Percentiles rank a stretch among this genome's conserved stretches.
Evolutionary conservation across 2,329 filamentous ascomycete species (phyloP).

Genomic region (Thielaviopsis punctulata): DNA sequence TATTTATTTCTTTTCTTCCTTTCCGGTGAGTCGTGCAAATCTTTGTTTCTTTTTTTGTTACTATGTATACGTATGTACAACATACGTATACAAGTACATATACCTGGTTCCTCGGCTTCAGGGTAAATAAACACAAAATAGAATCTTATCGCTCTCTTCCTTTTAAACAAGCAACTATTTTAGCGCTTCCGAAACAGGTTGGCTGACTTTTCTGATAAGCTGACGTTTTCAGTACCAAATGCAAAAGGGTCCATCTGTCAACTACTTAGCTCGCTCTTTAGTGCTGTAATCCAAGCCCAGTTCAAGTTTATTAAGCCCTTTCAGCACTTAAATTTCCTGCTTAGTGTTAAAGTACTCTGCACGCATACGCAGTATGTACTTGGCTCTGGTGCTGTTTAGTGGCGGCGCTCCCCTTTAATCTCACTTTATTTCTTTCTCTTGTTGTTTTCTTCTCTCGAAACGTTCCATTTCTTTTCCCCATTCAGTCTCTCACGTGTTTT

Average conservation of each 20-base stretch:
- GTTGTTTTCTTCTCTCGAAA: neutral
- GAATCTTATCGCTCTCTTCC: too few species aligned
- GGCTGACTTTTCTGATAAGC: too few species aligned
- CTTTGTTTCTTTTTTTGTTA: neutral
- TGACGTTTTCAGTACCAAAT: too few species aligned
- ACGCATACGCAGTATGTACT: too few species aligned
- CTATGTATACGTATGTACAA: too few species aligned
- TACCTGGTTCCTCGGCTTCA: too few species aligned
- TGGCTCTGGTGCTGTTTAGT: neutral
- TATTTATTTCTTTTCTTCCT: conserved; percentile 16
- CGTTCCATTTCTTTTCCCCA: neutral
- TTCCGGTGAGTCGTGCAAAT: conserved; percentile 18
- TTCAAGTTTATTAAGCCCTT: neutral
- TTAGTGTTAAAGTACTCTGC: too few species aligned
- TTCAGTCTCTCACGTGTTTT: neutral
- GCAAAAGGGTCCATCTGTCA: neutral
- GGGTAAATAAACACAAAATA: too few species aligned
- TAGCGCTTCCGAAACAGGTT: too few species aligned
- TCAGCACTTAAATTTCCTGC: neutral
- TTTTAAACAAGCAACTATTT: too few species aligned
- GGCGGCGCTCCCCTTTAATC: neutral
- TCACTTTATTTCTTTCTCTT: neutral
- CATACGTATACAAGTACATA: too few species aligned
- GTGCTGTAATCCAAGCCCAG: neutral
- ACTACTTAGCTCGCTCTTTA: neutral